Evolutionary conservation across 192 early-diverging fungal species (phyloP).

Genomic region (Allomyces javanicus): DNA sequence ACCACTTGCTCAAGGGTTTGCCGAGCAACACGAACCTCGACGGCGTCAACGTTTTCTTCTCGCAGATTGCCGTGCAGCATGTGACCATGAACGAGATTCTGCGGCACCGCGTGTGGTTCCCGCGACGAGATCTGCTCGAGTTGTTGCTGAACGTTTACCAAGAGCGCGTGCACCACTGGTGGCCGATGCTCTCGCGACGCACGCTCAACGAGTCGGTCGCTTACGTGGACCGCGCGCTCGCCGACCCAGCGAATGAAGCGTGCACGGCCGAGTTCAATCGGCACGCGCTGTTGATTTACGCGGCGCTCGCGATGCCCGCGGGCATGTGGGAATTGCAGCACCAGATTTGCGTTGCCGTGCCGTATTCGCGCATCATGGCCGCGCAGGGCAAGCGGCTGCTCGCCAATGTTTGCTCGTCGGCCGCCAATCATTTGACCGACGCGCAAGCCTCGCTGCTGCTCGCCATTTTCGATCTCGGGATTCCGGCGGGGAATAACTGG

Average conservation of each 20-base stretch:
- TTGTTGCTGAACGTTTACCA: background rate
- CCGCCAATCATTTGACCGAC: background rate
- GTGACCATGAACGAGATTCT: no score
- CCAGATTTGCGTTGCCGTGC: background rate
- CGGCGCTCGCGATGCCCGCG: no score
- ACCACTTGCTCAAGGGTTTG: background rate
- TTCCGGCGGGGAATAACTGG: background rate
- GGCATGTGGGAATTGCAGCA: no score
- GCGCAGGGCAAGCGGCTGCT: background rate
- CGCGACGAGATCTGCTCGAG: no score
- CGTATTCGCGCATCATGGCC: background rate
- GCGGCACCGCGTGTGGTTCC: no score
- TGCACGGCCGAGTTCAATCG: no score
- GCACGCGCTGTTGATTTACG: no score
- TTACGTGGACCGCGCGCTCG: no score
- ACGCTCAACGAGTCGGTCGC: no score
- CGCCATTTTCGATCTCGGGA: background rate
- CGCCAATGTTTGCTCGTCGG: background rate
- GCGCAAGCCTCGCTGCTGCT: background rate
- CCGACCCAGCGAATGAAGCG: no score
- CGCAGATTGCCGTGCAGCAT: background rate
- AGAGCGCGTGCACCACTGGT: background rate
- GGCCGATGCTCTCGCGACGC: background rate
- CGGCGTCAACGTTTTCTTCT: background rate
- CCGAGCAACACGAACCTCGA: background rate